A percentile compares a stretch with the other conserved stretches of the same genome.
phyloP scores from a whole-genome alignment of 768 basidiomycete species.

The Xerocomellus dryophilus region DNA sequence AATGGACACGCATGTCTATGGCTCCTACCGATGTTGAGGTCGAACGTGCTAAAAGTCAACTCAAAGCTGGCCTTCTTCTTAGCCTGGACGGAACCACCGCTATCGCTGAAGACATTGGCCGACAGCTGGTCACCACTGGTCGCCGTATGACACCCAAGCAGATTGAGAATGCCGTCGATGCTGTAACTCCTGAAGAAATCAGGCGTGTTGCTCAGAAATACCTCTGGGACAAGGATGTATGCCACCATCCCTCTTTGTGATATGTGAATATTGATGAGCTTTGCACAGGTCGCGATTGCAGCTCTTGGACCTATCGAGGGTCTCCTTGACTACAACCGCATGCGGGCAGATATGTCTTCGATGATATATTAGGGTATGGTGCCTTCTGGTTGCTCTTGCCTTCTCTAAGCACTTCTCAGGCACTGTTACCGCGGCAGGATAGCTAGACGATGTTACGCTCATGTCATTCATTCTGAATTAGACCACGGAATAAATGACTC shows the following conservation, averaged over 20 bases:
- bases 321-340: conserved; percentile 90
- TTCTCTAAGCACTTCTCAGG: neutral
- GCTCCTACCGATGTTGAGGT: conserved; percentile 82
- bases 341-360: conserved; percentile 80
- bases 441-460: conserved; percentile 20
- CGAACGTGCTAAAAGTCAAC: conserved; percentile 96
- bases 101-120: conserved; percentile 97
- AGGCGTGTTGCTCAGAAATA: conserved; percentile 94
- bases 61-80: conserved; percentile 91
- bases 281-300: conserved; percentile 70
- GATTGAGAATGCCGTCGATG: conserved; percentile 90
- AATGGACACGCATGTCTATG: conserved; percentile 95
- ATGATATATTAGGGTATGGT: conserved; percentile 54
- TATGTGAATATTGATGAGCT: conserved; percentile 1
- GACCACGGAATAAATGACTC: conserved; percentile 19
- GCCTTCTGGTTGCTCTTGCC: neutral
- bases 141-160: conserved; percentile 87
- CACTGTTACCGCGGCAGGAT: conserved; percentile 1
- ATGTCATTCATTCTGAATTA: conserved; percentile 20
- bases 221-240: conserved; percentile 92
- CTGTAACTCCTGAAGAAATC: conserved; percentile 84
- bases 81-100: conserved; percentile 94
- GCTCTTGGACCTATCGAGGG: conserved; percentile 90
- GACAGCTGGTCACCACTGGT: conserved; percentile 94
- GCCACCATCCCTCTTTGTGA: conserved; percentile 22